phyloP scores from a whole-genome alignment of 208 protist species.

The Angomonas ambiguus region DNA sequence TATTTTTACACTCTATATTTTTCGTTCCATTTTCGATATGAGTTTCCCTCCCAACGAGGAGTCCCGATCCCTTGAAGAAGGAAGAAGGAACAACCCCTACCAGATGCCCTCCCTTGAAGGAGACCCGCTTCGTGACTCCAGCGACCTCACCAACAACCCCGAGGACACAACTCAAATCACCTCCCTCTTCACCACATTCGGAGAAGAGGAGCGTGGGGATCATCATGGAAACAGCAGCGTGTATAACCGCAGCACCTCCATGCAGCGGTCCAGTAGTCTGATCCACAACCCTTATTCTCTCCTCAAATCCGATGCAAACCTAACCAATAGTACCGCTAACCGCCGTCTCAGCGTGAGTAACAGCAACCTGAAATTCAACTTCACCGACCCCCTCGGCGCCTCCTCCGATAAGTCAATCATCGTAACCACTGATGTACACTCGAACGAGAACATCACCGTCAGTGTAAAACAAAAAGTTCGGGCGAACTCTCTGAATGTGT shows the following conservation, averaged over 20 bases:
- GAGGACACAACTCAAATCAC: slow-evolving; percentile 36
- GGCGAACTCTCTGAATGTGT: slow-evolving; percentile 15
- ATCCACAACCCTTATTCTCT: not conserved
- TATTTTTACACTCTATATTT: slow-evolving; percentile 13
- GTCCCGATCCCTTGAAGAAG: not conserved
- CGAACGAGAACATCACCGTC: slow-evolving; percentile 26
- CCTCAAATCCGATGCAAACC: not conserved
- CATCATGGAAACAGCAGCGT: not conserved
- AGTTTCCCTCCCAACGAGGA: slow-evolving; percentile 1
- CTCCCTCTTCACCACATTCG: slow-evolving; percentile 56
- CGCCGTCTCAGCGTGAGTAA: not conserved
- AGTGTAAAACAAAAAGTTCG: slow-evolving; percentile 36
- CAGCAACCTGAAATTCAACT: slow-evolving; percentile 21
- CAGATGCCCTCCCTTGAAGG: not conserved
- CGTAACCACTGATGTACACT: slow-evolving; percentile 13
- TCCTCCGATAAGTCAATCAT: slow-evolving; percentile 6
- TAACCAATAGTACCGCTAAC: slow-evolving; percentile 1
- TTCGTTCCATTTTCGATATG: not conserved
- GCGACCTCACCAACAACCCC: slow-evolving; percentile 26
- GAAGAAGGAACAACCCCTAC: not conserved
- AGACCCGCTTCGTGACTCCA: too few relatives aligned
- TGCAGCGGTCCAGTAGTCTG: not conserved
- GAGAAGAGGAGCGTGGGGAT: not conserved
- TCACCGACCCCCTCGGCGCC: slow-evolving; percentile 19
- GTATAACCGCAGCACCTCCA: not conserved